A percentile compares a stretch with the other conserved stretches of the same genome.
Conservation (phyloP, 306 rosid species). For the Cicer judaicum region DNA sequence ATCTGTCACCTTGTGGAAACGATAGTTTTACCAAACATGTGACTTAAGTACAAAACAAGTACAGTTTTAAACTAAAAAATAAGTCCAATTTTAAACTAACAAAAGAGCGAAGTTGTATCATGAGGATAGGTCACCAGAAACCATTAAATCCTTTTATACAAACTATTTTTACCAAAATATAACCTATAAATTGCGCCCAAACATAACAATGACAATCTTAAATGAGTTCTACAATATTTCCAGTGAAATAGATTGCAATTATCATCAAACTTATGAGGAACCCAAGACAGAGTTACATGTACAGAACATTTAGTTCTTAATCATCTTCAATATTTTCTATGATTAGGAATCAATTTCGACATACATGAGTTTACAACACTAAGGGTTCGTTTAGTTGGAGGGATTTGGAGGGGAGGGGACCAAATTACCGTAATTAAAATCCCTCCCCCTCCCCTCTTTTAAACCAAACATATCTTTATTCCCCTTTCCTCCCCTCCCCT, state of each 20-base stretch:
- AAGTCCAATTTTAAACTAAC: slow-evolving; percentile 18
- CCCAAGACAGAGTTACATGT: neutral
- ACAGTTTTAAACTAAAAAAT: slow-evolving; percentile 22
- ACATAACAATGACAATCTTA: slow-evolving; percentile 16
- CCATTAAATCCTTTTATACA: slow-evolving; percentile 22
- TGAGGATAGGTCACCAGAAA: neutral
- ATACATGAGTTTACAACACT: too few relatives aligned
- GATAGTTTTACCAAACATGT: neutral
- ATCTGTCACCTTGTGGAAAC: neutral
- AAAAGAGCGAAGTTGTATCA: neutral
- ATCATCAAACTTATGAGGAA: neutral
- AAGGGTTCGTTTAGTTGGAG: too few relatives aligned
- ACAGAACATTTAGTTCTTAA: neutral
- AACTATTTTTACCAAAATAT: neutral
- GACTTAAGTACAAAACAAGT: slow-evolving; percentile 19
- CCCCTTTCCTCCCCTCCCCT: too few relatives aligned
- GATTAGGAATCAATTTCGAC: too few relatives aligned
- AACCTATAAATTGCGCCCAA: slow-evolving; percentile 14
- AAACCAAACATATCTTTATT: too few relatives aligned
- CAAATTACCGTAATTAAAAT: too few relatives aligned
- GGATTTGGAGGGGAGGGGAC: too few relatives aligned
- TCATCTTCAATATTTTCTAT: neutral
- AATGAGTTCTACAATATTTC: neutral
- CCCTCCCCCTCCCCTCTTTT: too few relatives aligned
- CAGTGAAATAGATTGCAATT: slow-evolving; percentile 18